phyloP scores from a whole-genome alignment of 108 stramenopile genomes.

The Nannochloropsis gaditana region DNA sequence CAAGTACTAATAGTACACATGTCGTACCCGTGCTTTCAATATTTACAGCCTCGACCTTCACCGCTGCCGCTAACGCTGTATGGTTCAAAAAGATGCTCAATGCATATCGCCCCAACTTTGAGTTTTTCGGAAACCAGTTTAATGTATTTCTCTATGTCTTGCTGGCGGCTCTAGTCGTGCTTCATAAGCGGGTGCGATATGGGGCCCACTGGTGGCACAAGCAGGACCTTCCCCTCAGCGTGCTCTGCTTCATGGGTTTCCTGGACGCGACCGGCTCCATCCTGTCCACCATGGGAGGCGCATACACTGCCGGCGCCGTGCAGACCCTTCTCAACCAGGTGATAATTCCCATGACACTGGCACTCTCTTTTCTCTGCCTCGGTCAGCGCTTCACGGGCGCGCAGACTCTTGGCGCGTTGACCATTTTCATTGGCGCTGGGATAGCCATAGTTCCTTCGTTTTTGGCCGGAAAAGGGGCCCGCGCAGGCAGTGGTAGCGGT shows the following conservation, averaged over 20 bases:
- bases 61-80: background rate
- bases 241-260: slow-evolving; percentile 27
- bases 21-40: background rate
- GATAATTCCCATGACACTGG: slow-evolving; percentile 38
- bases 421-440: slow-evolving; percentile 28
- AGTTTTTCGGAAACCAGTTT: slow-evolving; percentile 16
- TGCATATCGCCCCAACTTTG: background rate
- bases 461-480: slow-evolving; percentile 23
- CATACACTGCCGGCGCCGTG: slow-evolving; percentile 30
- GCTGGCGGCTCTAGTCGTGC: background rate
- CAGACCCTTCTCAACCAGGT: slow-evolving; percentile 35
- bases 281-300: slow-evolving; percentile 34
- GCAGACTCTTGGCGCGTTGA: slow-evolving; percentile 28
- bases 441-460: background rate
- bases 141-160: slow-evolving; percentile 7
- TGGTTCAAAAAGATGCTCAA: slow-evolving; percentile 20
- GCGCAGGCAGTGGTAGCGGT: background rate
- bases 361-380: background rate
- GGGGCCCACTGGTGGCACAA: slow-evolving; percentile 1
- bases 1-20: background rate
- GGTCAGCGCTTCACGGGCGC: slow-evolving; percentile 18
- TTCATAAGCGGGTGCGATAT: background rate
- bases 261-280: slow-evolving; percentile 32
- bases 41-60: slow-evolving; percentile 17
- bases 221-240: background rate